These are phyloP conservation scores for Lasiodiplodia hormozganensis DNA, from an alignment of 2,329 filamentous ascomycete genomes.

Conservation along the genomic window DNA sequence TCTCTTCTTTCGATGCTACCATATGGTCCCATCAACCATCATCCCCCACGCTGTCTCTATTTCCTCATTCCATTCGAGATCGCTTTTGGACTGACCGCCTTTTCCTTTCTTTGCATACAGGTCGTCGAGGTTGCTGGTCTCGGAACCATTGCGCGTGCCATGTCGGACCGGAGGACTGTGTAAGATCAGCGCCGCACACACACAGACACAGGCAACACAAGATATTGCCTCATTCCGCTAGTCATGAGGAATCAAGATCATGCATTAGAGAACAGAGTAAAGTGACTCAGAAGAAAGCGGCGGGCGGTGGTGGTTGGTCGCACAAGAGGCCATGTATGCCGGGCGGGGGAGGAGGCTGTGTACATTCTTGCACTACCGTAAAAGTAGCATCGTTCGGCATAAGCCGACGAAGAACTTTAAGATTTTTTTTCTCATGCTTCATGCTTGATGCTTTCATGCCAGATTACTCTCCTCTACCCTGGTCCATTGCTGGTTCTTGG, in stretches of 20 bases:
- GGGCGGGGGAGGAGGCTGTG: background rate
- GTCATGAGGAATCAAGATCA: background rate
- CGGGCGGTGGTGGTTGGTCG: background rate
- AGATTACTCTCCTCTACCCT: background rate
- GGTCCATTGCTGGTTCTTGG: background rate
- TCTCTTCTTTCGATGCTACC: conserved; percentile 5
- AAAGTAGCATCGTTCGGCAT: background rate
- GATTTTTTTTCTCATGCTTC: background rate
- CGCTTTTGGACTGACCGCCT: background rate
- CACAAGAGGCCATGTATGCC: background rate
- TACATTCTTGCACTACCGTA: background rate
- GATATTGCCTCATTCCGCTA: background rate
- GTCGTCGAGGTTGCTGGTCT: conserved; percentile 91
- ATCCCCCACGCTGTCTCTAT: conserved; percentile 8
- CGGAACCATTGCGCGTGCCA: conserved; percentile 87
- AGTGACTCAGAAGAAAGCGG: background rate
- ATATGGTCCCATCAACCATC: background rate
- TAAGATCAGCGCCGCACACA: conserved; percentile 45
- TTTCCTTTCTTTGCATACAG: conserved; percentile 41
- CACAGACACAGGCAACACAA: background rate
- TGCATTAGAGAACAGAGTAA: background rate
- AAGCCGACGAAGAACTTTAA: no score
- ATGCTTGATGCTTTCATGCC: background rate
- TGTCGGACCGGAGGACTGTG: conserved; percentile 95
- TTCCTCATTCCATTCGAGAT: conserved; percentile 6